A percentile compares a stretch with the other conserved stretches of the same genome.
Conservation (phyloP, 495 filamentous ascomycete genomes). For the Usnea hakonensis region DNA sequence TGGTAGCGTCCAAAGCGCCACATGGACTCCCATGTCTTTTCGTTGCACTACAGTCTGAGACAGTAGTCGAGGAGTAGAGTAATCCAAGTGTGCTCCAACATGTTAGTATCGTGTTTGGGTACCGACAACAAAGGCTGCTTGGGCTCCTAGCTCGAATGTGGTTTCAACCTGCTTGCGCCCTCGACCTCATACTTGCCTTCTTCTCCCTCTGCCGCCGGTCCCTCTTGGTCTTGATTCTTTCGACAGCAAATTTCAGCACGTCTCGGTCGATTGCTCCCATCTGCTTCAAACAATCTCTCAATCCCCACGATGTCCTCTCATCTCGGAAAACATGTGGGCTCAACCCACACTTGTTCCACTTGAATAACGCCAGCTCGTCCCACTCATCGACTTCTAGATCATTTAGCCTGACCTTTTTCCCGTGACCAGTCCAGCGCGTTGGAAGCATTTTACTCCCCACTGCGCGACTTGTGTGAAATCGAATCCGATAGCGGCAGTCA, state of each 20-base stretch:
- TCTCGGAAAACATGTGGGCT: background rate
- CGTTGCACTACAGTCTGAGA: background rate
- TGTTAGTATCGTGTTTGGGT: background rate
- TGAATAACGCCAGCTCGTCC: slow-evolving; percentile 2
- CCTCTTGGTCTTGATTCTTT: background rate
- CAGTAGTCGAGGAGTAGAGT: background rate
- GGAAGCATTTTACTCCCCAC: background rate
- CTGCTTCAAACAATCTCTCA: background rate
- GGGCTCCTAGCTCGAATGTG: background rate
- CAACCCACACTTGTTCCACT: background rate
- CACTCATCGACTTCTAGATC: background rate
- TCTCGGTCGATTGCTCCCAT: background rate
- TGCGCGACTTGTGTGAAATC: background rate
- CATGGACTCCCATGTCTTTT: background rate
- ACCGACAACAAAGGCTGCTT: background rate
- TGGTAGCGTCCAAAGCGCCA: background rate
- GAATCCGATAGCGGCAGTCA: background rate
- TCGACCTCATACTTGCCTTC: background rate
- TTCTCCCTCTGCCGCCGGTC: background rate
- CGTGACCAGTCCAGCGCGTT: background rate
- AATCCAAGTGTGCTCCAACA: background rate
- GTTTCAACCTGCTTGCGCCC: background rate
- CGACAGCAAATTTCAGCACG: background rate
- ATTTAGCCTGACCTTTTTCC: background rate
- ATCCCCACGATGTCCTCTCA: background rate